These are phyloP conservation scores for Aegilops longissima DNA, from an alignment of 176 grass and related monocot genomes.

Conservation along the genomic window DNA sequence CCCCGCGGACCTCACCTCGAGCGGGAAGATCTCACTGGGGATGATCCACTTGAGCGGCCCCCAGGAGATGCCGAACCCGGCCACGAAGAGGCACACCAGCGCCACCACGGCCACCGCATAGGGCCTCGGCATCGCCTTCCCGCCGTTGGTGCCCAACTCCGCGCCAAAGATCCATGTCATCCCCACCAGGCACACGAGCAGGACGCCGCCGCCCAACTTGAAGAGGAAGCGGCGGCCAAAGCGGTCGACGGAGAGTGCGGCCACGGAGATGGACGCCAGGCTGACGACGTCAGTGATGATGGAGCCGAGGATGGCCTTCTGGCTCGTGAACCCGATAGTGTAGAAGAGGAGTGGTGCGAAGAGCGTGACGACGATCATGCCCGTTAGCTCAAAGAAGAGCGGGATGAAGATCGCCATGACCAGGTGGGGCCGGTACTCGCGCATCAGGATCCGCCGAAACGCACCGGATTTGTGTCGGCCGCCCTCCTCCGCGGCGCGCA, in stretches of 20 bases:
- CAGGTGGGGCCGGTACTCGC: slow-evolving; percentile 34
- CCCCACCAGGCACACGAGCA: slow-evolving; percentile 29
- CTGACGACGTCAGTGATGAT: slow-evolving; percentile 33
- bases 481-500: slow-evolving; percentile 31
- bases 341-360: slow-evolving; percentile 58
- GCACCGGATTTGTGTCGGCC: slow-evolving; percentile 1
- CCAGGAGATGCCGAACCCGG: slow-evolving; percentile 54
- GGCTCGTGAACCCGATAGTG: slow-evolving; percentile 57
- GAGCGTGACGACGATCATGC: slow-evolving; percentile 48
- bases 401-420: slow-evolving; percentile 45
- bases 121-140: slow-evolving; percentile 2
- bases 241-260: slow-evolving; percentile 30
- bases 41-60: slow-evolving; percentile 48
- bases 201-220: slow-evolving; percentile 23
- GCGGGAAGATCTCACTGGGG: slow-evolving; percentile 51
- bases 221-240: slow-evolving; percentile 35
- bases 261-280: slow-evolving; percentile 25
- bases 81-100: slow-evolving; percentile 47
- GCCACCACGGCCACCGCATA: slow-evolving; percentile 44
- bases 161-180: slow-evolving; percentile 30
- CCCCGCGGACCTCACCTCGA: slow-evolving; percentile 51
- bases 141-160: slow-evolving; percentile 18
- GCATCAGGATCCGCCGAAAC: slow-evolving; percentile 31
- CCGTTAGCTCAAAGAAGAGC: slow-evolving; percentile 63
- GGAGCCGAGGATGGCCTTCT: slow-evolving; percentile 43